phyloP scores from a whole-genome alignment of 2,329 filamentous ascomycete species.

The Thielaviopsis musarum region DNA sequence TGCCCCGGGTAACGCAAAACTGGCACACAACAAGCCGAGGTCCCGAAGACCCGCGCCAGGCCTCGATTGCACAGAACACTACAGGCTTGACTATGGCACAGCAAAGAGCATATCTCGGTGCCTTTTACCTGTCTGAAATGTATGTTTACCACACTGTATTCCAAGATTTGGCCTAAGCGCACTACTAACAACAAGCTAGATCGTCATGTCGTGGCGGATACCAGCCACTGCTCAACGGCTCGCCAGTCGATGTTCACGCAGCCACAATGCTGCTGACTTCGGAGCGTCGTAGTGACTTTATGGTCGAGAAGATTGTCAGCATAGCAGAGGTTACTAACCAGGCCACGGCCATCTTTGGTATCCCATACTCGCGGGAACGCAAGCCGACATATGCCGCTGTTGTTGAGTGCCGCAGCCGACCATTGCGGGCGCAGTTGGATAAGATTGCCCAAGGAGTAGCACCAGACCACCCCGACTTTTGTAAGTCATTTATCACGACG shows the following conservation, averaged over 20 bases:
- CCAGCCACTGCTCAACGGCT: slow-evolving; percentile 9
- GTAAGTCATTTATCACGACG: background rate
- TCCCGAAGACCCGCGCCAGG: slow-evolving; percentile 10
- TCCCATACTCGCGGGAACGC: slow-evolving; percentile 10
- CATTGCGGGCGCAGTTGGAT: slow-evolving; percentile 6
- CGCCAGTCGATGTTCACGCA: slow-evolving; percentile 6
- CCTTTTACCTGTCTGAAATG: slow-evolving; percentile 24
- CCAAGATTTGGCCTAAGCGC: background rate
- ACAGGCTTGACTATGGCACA: slow-evolving; percentile 18
- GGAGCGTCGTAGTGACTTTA: slow-evolving; percentile 8
- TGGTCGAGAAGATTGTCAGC: slow-evolving; percentile 11
- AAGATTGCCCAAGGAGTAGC: slow-evolving; percentile 9
- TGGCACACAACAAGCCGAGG: slow-evolving; percentile 9
- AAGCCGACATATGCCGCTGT: slow-evolving; percentile 10
- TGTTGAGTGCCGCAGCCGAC: slow-evolving; percentile 6
- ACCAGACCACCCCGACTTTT: slow-evolving; percentile 8
- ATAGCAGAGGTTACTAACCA: slow-evolving; percentile 11
- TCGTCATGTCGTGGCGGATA: slow-evolving; percentile 10
- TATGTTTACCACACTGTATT: slow-evolving; percentile 14
- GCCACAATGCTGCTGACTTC: slow-evolving; percentile 8
- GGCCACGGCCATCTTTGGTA: slow-evolving; percentile 10
- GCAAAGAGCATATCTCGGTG: slow-evolving; percentile 23
- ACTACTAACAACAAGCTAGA: background rate
- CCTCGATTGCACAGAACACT: slow-evolving; percentile 8
- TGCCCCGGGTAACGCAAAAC: slow-evolving; percentile 15